These are phyloP conservation scores for Suillus placidus DNA, from an alignment of 768 basidiomycete genomes.

Conservation along the genomic window DNA sequence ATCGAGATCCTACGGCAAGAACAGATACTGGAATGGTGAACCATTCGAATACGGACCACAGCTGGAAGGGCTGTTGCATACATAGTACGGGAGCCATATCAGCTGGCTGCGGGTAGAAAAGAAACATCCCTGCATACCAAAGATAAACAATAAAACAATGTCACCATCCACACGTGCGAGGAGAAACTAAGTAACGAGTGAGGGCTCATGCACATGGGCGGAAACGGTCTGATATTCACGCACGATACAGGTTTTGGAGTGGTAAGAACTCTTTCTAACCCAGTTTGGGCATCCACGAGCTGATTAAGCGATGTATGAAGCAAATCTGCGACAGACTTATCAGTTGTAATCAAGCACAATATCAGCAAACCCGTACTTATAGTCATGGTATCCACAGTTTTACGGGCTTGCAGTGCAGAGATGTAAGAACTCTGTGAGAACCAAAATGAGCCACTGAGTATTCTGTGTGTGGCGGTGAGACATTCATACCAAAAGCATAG, in stretches of 20 bases:
- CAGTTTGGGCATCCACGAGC: constrained; percentile 66
- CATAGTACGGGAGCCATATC: neutral
- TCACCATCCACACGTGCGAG: constrained; percentile 68
- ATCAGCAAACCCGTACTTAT: constrained; percentile 36
- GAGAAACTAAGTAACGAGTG: constrained; percentile 50
- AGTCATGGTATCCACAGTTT: constrained; percentile 54
- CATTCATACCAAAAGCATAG: constrained; percentile 59
- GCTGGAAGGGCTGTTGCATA: constrained; percentile 61
- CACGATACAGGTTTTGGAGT: constrained; percentile 43
- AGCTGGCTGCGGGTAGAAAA: neutral
- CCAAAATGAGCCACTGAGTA: neutral
- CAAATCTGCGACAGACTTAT: constrained; percentile 36
- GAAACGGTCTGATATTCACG: neutral
- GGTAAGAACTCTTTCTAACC: constrained; percentile 72
- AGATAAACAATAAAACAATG: constrained; percentile 59
- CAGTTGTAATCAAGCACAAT: neutral
- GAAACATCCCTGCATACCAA: constrained; percentile 44
- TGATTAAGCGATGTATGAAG: constrained; percentile 52
- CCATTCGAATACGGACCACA: constrained; percentile 55
- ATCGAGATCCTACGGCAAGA: constrained; percentile 42
- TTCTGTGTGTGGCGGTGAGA: neutral
- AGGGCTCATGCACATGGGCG: neutral
- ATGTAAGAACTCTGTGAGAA: constrained; percentile 63
- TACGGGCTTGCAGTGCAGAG: constrained; percentile 53
- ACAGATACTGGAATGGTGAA: constrained; percentile 65